Percentiles rank a stretch among this genome's conserved stretches.
These are phyloP conservation scores for Allium cepa DNA, from an alignment of 106 monocot species.

Conservation along the genomic window DNA sequence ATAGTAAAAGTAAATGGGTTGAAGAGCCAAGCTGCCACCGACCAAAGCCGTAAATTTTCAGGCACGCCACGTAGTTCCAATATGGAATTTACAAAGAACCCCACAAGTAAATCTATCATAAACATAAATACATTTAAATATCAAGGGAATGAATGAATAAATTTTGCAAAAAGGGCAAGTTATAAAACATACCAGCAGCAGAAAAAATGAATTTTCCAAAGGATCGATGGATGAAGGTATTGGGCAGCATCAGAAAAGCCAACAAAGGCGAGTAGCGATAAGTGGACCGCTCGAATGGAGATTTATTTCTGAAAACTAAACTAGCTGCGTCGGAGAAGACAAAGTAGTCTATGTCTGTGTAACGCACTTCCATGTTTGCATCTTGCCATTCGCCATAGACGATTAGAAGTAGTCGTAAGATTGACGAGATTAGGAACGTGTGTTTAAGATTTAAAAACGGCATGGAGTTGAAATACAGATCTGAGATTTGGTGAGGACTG, in stretches of 20 bases:
- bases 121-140: neutral
- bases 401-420: slow-evolving; percentile 44
- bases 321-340: slow-evolving; percentile 88
- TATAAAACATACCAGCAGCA: slow-evolving; percentile 29
- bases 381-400: slow-evolving; percentile 88
- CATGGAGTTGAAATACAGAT: neutral
- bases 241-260: slow-evolving; percentile 54
- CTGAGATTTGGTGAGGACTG: neutral
- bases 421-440: slow-evolving; percentile 37
- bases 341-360: slow-evolving; percentile 84
- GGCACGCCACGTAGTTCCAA: slow-evolving; percentile 63
- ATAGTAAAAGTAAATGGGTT: slow-evolving; percentile 72
- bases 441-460: slow-evolving; percentile 13
- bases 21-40: slow-evolving; percentile 68
- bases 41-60: slow-evolving; percentile 38
- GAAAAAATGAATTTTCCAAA: slow-evolving; percentile 79
- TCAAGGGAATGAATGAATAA: too few relatives aligned
- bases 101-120: slow-evolving; percentile 70
- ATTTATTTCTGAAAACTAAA: slow-evolving; percentile 38
- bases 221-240: slow-evolving; percentile 35
- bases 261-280: slow-evolving; percentile 78
- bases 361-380: slow-evolving; percentile 76
- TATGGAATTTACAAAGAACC: slow-evolving; percentile 54
- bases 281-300: slow-evolving; percentile 72
- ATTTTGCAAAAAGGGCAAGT: too few relatives aligned